These are phyloP conservation scores for Torrubiella hemipterigena DNA, from an alignment of 2,329 filamentous ascomycete species.

Conservation along the genomic window DNA sequence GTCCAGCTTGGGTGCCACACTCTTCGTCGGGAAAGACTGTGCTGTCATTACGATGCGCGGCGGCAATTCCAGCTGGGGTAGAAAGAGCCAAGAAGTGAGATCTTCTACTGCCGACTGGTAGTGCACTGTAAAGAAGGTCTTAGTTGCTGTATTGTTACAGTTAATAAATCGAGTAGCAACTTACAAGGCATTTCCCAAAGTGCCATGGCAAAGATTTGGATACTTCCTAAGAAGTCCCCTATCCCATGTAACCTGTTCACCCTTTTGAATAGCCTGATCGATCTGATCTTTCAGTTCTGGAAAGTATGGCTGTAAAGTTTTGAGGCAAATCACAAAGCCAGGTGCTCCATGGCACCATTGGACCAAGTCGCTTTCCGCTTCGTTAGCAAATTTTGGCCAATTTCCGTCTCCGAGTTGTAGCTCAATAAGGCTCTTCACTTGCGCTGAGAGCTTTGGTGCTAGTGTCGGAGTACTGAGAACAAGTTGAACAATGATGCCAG, in stretches of 20 bases:
- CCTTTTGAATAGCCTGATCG: slow-evolving; percentile 36
- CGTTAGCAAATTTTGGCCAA: slow-evolving; percentile 40
- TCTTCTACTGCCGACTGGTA: slow-evolving; percentile 18
- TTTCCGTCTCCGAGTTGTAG: slow-evolving; percentile 51
- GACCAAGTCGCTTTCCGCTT: slow-evolving; percentile 32
- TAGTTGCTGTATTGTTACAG: neutral
- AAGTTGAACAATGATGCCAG: slow-evolving; percentile 59
- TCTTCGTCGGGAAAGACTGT: slow-evolving; percentile 23
- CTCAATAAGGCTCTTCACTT: slow-evolving; percentile 42
- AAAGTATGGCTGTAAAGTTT: slow-evolving; percentile 43
- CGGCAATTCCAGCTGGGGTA: slow-evolving; percentile 41
- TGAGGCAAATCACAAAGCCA: slow-evolving; percentile 47
- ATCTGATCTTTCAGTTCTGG: slow-evolving; percentile 40
- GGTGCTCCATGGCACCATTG: slow-evolving; percentile 59
- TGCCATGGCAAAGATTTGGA: slow-evolving; percentile 54
- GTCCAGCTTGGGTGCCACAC: slow-evolving; percentile 18
- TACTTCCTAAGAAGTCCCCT: slow-evolving; percentile 50
- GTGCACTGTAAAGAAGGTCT: slow-evolving; percentile 12
- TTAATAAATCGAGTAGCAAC: slow-evolving; percentile 26
- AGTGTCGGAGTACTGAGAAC: slow-evolving; percentile 43
- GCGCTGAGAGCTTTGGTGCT: slow-evolving; percentile 38
- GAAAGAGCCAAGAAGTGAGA: slow-evolving; percentile 48
- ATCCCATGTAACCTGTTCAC: slow-evolving; percentile 40
- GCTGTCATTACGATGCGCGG: slow-evolving; percentile 16
- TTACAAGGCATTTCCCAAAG: slow-evolving; percentile 51